These are phyloP conservation scores for Microbotryum intermedium DNA, from an alignment of 1,284 basidiomycete species.

Conservation along the genomic window DNA sequence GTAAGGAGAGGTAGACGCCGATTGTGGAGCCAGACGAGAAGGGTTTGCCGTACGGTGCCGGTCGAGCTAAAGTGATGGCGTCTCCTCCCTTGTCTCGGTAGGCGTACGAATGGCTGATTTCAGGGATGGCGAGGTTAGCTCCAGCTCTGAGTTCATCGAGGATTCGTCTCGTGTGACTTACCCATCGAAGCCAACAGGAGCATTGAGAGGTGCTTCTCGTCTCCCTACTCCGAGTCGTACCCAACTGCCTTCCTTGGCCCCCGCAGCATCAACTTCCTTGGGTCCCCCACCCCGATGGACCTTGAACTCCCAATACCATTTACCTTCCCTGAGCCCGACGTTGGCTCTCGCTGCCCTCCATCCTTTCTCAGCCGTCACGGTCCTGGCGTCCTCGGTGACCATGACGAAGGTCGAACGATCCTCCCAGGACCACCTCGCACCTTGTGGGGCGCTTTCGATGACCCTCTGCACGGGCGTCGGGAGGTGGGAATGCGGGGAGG, in stretches of 20 bases:
- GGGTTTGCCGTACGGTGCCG: conserved; percentile 62
- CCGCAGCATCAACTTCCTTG: conserved; percentile 44
- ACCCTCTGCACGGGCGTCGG: conserved; percentile 54
- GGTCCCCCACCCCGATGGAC: conserved; percentile 63
- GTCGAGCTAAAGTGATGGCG: conserved; percentile 74
- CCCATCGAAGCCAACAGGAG: conserved; percentile 84
- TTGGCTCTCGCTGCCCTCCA: conserved; percentile 85
- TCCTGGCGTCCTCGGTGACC: conserved; percentile 69
- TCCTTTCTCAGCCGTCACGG: conserved; percentile 73
- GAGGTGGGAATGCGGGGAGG: conserved; percentile 45
- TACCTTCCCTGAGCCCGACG: conserved; percentile 77
- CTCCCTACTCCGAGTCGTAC: conserved; percentile 86
- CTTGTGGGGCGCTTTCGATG: conserved; percentile 59
- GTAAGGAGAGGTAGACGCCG: conserved; percentile 86
- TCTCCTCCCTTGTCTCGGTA: conserved; percentile 85
- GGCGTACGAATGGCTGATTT: conserved; percentile 70
- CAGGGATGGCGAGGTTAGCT: neutral
- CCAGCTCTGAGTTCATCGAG: neutral
- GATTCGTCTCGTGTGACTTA: neutral
- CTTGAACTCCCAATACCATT: conserved; percentile 89
- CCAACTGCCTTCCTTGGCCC: conserved; percentile 43
- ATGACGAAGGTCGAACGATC: conserved; percentile 62
- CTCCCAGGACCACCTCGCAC: conserved; percentile 69
- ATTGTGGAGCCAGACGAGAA: conserved; percentile 81
- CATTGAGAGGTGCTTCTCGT: conserved; percentile 83